Evolutionary conservation across 495 filamentous ascomycete species (phyloP).

Genomic region (Aspergillus cristatus): DNA sequence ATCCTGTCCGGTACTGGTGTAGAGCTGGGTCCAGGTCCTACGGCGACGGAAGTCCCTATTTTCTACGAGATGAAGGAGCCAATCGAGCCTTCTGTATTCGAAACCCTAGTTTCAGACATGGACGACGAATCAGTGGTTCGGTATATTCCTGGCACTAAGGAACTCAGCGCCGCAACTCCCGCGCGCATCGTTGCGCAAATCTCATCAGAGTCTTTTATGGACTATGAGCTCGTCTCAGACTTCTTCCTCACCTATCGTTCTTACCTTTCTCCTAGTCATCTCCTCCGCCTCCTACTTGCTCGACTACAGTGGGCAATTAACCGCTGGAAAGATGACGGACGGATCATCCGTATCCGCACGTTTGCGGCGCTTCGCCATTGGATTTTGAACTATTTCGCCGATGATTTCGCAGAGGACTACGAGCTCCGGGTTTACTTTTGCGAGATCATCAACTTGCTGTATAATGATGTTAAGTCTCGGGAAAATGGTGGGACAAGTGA

Average conservation of each 20-base stretch:
- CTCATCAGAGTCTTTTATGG: slow-evolving; percentile 88
- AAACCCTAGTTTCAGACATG: slow-evolving; percentile 58
- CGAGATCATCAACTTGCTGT: slow-evolving; percentile 67
- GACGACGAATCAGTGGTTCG: slow-evolving; percentile 80
- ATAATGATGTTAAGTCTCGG: slow-evolving; percentile 47
- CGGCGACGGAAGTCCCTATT: slow-evolving; percentile 26
- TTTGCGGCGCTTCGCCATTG: slow-evolving; percentile 96
- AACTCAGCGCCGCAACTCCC: slow-evolving; percentile 83
- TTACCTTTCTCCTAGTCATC: slow-evolving; percentile 66
- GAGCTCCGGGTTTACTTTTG: slow-evolving; percentile 74
- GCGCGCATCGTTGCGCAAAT: slow-evolving; percentile 94
- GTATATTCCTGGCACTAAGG: slow-evolving; percentile 59
- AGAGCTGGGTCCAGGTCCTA: slow-evolving; percentile 24
- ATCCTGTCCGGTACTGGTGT: slow-evolving; percentile 40
- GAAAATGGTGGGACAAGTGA: slow-evolving; percentile 57
- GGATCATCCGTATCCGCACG: slow-evolving; percentile 85
- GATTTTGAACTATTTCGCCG: slow-evolving; percentile 96
- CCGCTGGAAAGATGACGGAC: slow-evolving; percentile 71
- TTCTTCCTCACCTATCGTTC: slow-evolving; percentile 94
- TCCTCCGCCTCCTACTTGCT: slow-evolving; percentile 74
- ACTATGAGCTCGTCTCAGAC: slow-evolving; percentile 95
- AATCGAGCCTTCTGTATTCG: slow-evolving; percentile 59
- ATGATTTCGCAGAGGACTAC: slow-evolving; percentile 87
- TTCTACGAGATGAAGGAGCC: slow-evolving; percentile 37
- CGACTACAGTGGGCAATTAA: slow-evolving; percentile 82